A percentile compares a stretch with the other conserved stretches of the same genome.
These are phyloP conservation scores for Mycena polygramma DNA, from an alignment of 768 basidiomycete genomes.

Conservation along the genomic window DNA sequence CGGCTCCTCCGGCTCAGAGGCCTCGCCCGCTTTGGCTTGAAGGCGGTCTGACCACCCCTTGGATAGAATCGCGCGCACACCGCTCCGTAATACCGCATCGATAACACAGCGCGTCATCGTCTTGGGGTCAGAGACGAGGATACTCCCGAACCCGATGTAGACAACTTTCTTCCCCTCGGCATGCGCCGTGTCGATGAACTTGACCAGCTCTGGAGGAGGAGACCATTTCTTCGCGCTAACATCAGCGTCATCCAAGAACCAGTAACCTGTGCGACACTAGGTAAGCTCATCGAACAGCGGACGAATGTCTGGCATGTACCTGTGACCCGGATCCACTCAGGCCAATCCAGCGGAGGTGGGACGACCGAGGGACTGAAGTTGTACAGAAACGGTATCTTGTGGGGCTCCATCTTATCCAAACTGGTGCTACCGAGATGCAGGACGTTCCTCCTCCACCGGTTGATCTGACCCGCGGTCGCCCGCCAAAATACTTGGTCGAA, in stretches of 20 bases:
- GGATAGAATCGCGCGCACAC: slow-evolving; percentile 92
- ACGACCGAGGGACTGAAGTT: slow-evolving; percentile 95
- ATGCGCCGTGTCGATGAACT: slow-evolving; percentile 87
- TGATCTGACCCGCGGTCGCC: slow-evolving; percentile 93
- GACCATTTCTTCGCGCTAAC: slow-evolving; percentile 91
- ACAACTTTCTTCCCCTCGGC: slow-evolving; percentile 87
- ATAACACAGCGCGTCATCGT: slow-evolving; percentile 93
- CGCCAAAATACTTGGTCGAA: slow-evolving; percentile 99
- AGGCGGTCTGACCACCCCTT: slow-evolving; percentile 99
- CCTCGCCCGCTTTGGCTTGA: slow-evolving; percentile 71
- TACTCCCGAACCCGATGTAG: slow-evolving; percentile 98
- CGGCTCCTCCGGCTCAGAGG: slow-evolving; percentile 74
- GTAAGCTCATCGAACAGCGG: not conserved
- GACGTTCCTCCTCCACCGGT: slow-evolving; percentile 88
- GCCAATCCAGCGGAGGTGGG: slow-evolving; percentile 97
- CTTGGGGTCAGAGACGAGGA: slow-evolving; percentile 95
- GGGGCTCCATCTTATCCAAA: slow-evolving; percentile 95
- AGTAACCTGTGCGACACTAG: slow-evolving; percentile 76
- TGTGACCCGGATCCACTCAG: slow-evolving; percentile 97
- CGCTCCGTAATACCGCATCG: slow-evolving; percentile 88
- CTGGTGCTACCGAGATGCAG: slow-evolving; percentile 85
- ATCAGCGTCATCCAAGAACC: slow-evolving; percentile 96
- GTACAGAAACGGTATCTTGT: slow-evolving; percentile 98
- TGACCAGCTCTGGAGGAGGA: slow-evolving; percentile 82
- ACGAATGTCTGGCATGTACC: no score